Evolutionary conservation across 441 rosid genomes (phyloP).

Genomic region (Breynia disticha): DNA sequence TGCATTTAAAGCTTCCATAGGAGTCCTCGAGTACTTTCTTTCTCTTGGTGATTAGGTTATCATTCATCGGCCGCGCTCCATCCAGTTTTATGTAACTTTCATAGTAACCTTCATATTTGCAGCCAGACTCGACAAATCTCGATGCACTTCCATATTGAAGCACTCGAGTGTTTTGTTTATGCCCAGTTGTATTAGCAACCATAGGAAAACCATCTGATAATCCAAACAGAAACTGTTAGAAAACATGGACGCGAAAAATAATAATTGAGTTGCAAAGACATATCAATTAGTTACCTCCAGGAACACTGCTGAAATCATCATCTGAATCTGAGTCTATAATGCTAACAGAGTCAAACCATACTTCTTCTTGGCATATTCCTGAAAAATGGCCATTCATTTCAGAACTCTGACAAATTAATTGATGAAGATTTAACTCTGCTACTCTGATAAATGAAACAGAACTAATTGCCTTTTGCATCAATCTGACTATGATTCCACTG

Average conservation of each 20-base stretch:
- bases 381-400: background rate
- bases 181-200: slow-evolving; percentile 26
- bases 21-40: slow-evolving; percentile 41
- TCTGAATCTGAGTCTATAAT: slow-evolving; percentile 78
- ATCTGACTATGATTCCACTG: slow-evolving; percentile 85
- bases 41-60: slow-evolving; percentile 11
- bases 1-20: slow-evolving; percentile 25
- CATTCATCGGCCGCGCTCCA: slow-evolving; percentile 25
- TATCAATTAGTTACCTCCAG: slow-evolving; percentile 33
- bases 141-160: slow-evolving; percentile 40
- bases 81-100: slow-evolving; percentile 52
- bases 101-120: slow-evolving; percentile 39
- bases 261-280: slow-evolving; percentile 1
- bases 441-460: background rate
- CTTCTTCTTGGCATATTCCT: slow-evolving; percentile 74
- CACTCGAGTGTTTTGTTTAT: slow-evolving; percentile 28
- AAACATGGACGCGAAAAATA: background rate
- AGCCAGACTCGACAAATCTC: slow-evolving; percentile 23
- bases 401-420: no score
- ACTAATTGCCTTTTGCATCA: slow-evolving; percentile 49
- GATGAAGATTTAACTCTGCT: no score
- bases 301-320: slow-evolving; percentile 54
- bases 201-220: slow-evolving; percentile 44
- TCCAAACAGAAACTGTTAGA: background rate
- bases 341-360: slow-evolving; percentile 74